Conservation (phyloP, 2,329 filamentous ascomycete genomes). For the Stachybotrys chartarum region DNA sequence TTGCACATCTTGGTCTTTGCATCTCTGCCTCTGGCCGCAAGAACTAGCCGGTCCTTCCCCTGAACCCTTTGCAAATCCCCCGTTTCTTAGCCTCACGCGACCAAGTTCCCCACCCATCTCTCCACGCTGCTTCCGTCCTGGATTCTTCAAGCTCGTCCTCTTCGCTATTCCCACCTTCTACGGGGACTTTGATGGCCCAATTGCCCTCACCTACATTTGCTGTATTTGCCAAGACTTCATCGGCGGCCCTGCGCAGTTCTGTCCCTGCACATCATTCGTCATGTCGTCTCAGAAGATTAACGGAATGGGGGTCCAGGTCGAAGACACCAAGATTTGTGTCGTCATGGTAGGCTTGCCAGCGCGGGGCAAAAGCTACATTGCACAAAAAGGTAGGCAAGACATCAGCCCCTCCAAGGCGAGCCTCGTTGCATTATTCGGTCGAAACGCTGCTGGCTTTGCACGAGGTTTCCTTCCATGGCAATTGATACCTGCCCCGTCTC, state of each 20-base stretch:
- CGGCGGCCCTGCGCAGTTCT: constrained; percentile 8
- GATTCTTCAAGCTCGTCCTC: neutral
- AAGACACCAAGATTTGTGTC: constrained; percentile 94
- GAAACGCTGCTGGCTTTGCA: no score
- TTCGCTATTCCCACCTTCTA: neutral
- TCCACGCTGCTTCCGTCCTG: neutral
- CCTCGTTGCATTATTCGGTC: no score
- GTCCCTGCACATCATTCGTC: constrained; percentile 6
- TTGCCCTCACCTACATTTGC: neutral
- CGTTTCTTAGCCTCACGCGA: neutral
- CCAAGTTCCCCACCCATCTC: neutral
- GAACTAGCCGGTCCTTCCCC: neutral
- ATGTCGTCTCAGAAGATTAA: constrained; percentile 47
- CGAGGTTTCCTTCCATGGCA: neutral
- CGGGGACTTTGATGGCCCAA: neutral
- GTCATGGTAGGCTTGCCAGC: constrained; percentile 98
- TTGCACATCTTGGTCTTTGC: neutral
- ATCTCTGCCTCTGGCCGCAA: neutral
- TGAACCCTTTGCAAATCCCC: neutral
- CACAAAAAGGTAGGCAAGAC: constrained; percentile 70
- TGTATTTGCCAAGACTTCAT: constrained; percentile 3
- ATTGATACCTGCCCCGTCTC: neutral
- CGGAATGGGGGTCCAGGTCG: constrained; percentile 74
- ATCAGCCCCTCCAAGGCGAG: constrained; percentile 11
- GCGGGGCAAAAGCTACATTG: constrained; percentile 93